phyloP scores from a whole-genome alignment of 192 early-diverging fungal genomes.

The Backusella circina region DNA sequence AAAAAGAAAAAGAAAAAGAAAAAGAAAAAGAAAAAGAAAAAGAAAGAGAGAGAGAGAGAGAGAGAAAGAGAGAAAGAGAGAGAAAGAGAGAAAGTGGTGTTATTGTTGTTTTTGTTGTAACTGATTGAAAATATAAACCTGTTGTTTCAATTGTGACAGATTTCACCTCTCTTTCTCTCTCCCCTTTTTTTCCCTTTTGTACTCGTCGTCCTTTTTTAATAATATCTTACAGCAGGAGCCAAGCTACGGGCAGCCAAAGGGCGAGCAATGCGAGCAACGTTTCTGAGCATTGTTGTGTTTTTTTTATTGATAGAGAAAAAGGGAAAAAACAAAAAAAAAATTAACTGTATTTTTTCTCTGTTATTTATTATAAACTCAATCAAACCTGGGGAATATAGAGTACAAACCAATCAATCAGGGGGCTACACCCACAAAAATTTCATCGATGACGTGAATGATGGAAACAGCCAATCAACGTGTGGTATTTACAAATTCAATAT shows the following conservation, averaged over 20 bases:
- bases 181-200: not conserved
- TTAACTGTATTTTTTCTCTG: not conserved
- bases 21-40: not conserved
- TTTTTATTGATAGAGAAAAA: not conserved
- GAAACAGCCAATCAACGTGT: not conserved
- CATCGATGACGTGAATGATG: not conserved
- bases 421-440: not conserved
- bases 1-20: not conserved
- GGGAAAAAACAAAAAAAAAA: not conserved
- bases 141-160: not conserved
- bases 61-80: not conserved
- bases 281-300: constrained; percentile 48
- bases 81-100: not conserved
- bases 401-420: not conserved
- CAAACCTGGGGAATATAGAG: not conserved
- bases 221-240: constrained; percentile 42
- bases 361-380: not conserved
- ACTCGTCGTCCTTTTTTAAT: not conserved
- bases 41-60: not conserved
- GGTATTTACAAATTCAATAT: not conserved
- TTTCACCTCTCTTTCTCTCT: not conserved
- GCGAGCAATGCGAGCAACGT: constrained; percentile 47
- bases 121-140: not conserved
- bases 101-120: not conserved
- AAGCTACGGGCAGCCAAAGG: constrained; percentile 44